These are phyloP conservation scores for Hypomyces perniciosus DNA, from an alignment of 2,329 filamentous ascomycete genomes.

Conservation along the genomic window DNA sequence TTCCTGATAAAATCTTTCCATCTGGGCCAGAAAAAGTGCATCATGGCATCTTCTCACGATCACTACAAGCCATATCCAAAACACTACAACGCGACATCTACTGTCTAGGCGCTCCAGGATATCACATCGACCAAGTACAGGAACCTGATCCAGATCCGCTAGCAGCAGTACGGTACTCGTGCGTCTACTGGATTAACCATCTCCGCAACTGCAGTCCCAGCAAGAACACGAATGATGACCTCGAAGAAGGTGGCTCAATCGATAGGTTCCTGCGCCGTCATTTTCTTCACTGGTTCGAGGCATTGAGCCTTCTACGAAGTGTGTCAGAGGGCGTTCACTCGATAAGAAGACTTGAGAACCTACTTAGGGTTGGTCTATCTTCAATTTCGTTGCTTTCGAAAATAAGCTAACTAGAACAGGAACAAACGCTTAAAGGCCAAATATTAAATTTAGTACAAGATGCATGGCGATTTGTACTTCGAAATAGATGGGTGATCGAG, in stretches of 20 bases:
- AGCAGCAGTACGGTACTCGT: constrained; percentile 8
- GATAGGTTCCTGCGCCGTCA: constrained; percentile 9
- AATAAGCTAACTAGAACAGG: neutral
- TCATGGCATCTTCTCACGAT: neutral
- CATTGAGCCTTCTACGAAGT: constrained; percentile 9
- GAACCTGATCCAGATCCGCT: constrained; percentile 12
- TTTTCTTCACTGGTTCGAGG: constrained; percentile 19
- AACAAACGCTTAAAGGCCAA: neutral
- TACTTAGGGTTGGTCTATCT: neutral
- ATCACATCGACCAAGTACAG: constrained; percentile 5
- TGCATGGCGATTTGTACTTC: constrained; percentile 22
- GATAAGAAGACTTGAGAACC: neutral
- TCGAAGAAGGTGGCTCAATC: neutral
- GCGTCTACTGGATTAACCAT: constrained; percentile 14
- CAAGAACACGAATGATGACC: neutral
- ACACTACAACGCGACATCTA: constrained; percentile 20
- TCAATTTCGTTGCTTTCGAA: neutral
- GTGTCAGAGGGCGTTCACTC: neutral
- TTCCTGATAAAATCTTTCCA: constrained; percentile 22
- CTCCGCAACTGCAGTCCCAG: neutral
- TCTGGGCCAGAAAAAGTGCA: constrained; percentile 10
- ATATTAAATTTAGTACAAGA: constrained; percentile 20
- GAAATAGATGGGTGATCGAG: constrained; percentile 21
- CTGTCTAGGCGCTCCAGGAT: constrained; percentile 14
- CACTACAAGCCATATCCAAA: neutral